A percentile compares a stretch with the other conserved stretches of the same genome.
These are phyloP conservation scores for Fraxinus cuspidata DNA, from an alignment of 257 asterid species.

Conservation along the genomic window DNA sequence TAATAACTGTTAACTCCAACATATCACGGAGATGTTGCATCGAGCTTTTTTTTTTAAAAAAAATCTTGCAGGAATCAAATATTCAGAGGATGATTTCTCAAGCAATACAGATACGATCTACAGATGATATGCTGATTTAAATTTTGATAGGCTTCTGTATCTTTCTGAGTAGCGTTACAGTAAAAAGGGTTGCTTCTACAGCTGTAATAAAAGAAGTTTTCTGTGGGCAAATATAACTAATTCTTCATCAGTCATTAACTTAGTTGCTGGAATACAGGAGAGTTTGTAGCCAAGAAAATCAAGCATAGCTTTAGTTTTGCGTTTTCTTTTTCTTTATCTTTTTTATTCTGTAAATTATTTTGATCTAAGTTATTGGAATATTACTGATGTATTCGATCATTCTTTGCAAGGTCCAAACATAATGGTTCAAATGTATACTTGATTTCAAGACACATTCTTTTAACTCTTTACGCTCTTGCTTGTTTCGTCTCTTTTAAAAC, in stretches of 20 bases:
- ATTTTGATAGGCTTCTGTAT: conserved; percentile 14
- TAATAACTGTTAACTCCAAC: neutral
- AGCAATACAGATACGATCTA: neutral
- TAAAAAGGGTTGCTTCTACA: conserved; percentile 13
- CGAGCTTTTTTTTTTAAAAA: neutral
- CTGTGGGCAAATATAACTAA: neutral
- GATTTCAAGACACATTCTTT: too few species aligned
- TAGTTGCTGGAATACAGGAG: conserved; percentile 20
- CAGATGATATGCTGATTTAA: neutral
- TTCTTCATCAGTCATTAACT: conserved; percentile 7
- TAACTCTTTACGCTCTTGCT: too few species aligned
- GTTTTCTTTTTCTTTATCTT: neutral
- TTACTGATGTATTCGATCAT: conserved; percentile 13
- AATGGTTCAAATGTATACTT: neutral
- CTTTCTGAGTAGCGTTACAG: neutral
- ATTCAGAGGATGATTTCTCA: conserved; percentile 13
- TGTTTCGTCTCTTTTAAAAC: neutral
- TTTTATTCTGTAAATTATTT: conserved; percentile 18
- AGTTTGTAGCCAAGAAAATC: conserved; percentile 5
- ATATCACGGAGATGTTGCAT: neutral
- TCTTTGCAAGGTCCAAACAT: conserved; percentile 1
- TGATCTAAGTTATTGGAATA: neutral
- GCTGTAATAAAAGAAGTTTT: neutral
- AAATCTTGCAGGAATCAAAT: conserved; percentile 30
- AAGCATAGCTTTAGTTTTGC: neutral